Evolutionary conservation across 345 rosid genomes (phyloP), one percentile per base, ranked within the genome.

Genomic region (Ceriops zippeliana): DNA sequence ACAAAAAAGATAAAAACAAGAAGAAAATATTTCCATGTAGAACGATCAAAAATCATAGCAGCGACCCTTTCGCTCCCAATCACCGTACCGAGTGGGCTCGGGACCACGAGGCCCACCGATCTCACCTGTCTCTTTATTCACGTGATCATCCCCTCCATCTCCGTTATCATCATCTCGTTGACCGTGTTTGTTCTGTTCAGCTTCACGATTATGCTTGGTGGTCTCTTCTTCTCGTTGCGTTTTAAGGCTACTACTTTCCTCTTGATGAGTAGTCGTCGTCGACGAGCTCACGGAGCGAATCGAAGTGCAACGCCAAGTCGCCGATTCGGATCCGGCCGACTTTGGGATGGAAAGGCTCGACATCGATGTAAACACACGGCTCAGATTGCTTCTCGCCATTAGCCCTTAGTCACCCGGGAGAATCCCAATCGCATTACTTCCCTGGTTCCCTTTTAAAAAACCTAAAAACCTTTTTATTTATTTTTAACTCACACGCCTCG

Each of bases 51-150:
- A 91, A 83, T 93, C 98, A 53, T 61, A 88, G 88, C 97, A 93
- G 46, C 97, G 96, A 51, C 98, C 97, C 24, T 82, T 83, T 16
- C 84, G 91, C 74, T 93, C 97, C 98, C 97, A 93, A 73, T 91
- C 97, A 52, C 98, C 97, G 79, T 82, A 93, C 1, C 98, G 88
- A 66, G 98, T 93, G 19, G 97, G 98, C 62, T 93, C 97, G 27
- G 91, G 97, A 10, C 95, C 96, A 62, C 72, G 77, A 20, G 98
- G 96, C 2, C 97, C 97, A 51, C 92, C 96, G 58, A 89, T 70
- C 83, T 91, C 98, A 19, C 96, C 96, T 1, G 97, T 91, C 64
- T 80, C 84, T 73, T 81, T 51, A 76, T 91, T 93, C 70, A 93
- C 62, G 30, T 22, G 15, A 35, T 70, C 85, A 6, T 72, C 90